These are phyloP conservation scores for Pascua sp. DNA, from an alignment of 1,284 basidiomycete genomes.

Conservation along the genomic window DNA sequence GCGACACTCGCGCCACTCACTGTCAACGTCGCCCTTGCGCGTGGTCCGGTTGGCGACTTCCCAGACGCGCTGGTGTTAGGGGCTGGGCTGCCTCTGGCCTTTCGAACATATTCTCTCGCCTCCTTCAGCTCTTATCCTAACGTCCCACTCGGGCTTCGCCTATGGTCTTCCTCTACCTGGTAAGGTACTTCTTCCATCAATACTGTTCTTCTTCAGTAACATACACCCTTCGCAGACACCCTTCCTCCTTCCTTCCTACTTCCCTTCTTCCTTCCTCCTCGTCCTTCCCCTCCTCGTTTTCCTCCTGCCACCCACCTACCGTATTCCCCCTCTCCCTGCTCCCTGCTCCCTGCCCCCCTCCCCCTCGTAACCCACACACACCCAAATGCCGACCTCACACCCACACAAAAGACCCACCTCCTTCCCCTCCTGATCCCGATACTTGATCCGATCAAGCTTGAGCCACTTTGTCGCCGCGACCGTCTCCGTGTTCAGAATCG, in stretches of 20 bases:
- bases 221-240: no score
- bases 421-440: slow-evolving; percentile 67
- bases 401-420: slow-evolving; percentile 55
- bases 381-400: no score
- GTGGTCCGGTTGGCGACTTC: slow-evolving; percentile 80
- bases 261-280: no score
- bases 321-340: no score
- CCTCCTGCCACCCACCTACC: no score
- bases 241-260: no score
- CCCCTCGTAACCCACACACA: neutral
- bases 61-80: slow-evolving; percentile 64
- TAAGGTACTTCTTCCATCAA: no score
- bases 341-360: neutral
- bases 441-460: slow-evolving; percentile 56
- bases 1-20: slow-evolving; percentile 50
- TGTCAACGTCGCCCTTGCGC: slow-evolving; percentile 72
- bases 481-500: slow-evolving; percentile 34
- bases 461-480: slow-evolving; percentile 42
- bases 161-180: no score
- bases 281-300: no score
- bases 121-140: neutral
- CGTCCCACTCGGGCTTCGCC: neutral
- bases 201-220: no score
- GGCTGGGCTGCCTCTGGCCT: neutral
- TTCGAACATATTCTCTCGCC: neutral